A percentile compares a stretch with the other conserved stretches of the same genome.
These are phyloP conservation scores for Didymella segeticola DNA, from an alignment of 2,329 filamentous ascomycete genomes.

Conservation along the genomic window DNA sequence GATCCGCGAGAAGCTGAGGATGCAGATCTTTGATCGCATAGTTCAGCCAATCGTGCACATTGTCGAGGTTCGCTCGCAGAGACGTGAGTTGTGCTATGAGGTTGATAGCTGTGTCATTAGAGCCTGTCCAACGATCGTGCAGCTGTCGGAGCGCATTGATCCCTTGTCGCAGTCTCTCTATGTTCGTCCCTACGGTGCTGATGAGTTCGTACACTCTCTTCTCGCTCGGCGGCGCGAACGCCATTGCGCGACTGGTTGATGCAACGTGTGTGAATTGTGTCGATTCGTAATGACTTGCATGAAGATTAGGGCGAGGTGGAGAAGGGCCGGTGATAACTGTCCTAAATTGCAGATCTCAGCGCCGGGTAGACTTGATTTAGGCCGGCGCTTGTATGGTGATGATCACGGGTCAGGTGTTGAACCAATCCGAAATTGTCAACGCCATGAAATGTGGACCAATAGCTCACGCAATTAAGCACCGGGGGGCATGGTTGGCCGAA, in stretches of 20 bases:
- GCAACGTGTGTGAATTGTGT: conserved; percentile 11
- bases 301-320: conserved; percentile 11
- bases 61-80: conserved; percentile 42
- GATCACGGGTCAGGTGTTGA: conserved; percentile 9
- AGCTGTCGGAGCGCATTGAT: conserved; percentile 45
- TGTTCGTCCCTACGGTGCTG: conserved; percentile 37
- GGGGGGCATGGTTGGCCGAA: conserved; percentile 10
- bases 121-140: conserved; percentile 44
- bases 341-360: conserved; percentile 11
- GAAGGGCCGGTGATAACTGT: conserved; percentile 15
- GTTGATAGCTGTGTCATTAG: conserved; percentile 42
- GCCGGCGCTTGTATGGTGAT: conserved; percentile 14
- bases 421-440: conserved; percentile 11
- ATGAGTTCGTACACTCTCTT: conserved; percentile 40
- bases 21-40: conserved; percentile 44
- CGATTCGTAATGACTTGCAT: conserved; percentile 5
- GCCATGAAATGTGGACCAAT: conserved; percentile 13
- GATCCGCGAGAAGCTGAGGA: conserved; percentile 43
- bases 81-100: conserved; percentile 46
- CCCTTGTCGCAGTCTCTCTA: conserved; percentile 39
- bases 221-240: conserved; percentile 33
- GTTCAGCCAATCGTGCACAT: conserved; percentile 46
- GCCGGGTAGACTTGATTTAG: conserved; percentile 12
- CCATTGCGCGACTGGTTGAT: conserved; percentile 27
- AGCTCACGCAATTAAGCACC: conserved; percentile 13